These are phyloP conservation scores for Paramyrothecium sp. DNA, from an alignment of 2,329 filamentous ascomycete species.

Conservation along the genomic window DNA sequence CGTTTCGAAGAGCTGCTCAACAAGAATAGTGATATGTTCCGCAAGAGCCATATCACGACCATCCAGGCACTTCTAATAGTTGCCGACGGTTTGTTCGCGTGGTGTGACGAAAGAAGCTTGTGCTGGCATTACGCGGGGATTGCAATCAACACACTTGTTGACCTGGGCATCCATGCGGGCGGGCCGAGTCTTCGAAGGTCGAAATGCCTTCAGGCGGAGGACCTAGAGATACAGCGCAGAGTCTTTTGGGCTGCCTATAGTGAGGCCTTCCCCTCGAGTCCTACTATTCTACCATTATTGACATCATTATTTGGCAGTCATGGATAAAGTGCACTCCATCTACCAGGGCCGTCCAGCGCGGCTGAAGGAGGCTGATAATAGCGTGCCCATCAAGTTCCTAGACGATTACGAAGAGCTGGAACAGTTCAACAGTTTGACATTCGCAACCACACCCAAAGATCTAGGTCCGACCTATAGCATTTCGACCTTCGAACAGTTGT, in stretches of 20 bases:
- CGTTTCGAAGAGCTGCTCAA: constrained; percentile 39
- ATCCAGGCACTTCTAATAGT: constrained; percentile 49
- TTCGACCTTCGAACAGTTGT: constrained; percentile 37
- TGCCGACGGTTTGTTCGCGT: constrained; percentile 43
- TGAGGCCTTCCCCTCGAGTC: no score
- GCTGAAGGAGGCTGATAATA: constrained; percentile 39
- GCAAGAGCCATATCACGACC: constrained; percentile 45
- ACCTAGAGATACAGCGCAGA: constrained; percentile 40
- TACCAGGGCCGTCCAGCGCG: constrained; percentile 50
- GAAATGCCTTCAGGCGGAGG: constrained; percentile 34
- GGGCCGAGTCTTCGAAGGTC: constrained; percentile 2
- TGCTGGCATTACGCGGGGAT: constrained; percentile 56
- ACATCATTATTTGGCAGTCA: no score
- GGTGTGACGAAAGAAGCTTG: constrained; percentile 42
- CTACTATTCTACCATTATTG: no score
- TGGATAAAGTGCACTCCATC: constrained; percentile 51
- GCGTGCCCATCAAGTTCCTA: constrained; percentile 42
- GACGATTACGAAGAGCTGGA: constrained; percentile 51
- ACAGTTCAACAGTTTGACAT: constrained; percentile 41
- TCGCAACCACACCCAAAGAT: constrained; percentile 21
- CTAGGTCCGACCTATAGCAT: constrained; percentile 36
- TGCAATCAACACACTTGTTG: constrained; percentile 54
- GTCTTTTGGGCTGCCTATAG: constrained; percentile 25
- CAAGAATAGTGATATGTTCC: constrained; percentile 27
- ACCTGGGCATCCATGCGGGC: constrained; percentile 49